Percentiles rank a stretch among this genome's conserved stretches.
Evolutionary conservation across 768 basidiomycete species (phyloP).

Genomic region (Fomitopsis serialis): DNA sequence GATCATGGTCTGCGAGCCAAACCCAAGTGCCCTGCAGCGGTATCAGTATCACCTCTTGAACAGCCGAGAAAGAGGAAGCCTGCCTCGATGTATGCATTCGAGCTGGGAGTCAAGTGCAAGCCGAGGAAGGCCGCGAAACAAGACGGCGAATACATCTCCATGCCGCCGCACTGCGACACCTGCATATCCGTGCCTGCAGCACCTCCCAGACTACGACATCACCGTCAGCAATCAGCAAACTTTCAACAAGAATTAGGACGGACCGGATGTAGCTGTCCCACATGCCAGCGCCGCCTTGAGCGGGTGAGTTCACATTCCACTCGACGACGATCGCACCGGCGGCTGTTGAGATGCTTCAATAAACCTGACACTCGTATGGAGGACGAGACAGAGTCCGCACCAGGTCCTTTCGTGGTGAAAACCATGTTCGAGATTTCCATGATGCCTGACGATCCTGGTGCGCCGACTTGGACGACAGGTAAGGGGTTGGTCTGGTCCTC

Average conservation of each 20-base stretch:
- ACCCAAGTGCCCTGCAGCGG: constrained; percentile 60
- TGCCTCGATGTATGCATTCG: constrained; percentile 56
- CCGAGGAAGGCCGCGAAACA: constrained; percentile 66
- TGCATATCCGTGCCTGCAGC: constrained; percentile 29
- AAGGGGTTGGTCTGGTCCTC: constrained; percentile 31
- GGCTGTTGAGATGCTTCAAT: constrained; percentile 15
- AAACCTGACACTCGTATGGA: background rate
- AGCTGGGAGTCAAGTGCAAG: constrained; percentile 45
- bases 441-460: constrained; percentile 29
- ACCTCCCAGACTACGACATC: background rate
- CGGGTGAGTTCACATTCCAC: constrained; percentile 43
- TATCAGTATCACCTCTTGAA: background rate
- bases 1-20: constrained; percentile 78
- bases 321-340: constrained; percentile 58
- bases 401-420: constrained; percentile 35
- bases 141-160: constrained; percentile 23
- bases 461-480: constrained; percentile 39
- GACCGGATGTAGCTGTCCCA: constrained; percentile 44
- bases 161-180: constrained; percentile 27
- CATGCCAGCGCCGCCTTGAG: constrained; percentile 46
- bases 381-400: constrained; percentile 19
- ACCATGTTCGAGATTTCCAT: constrained; percentile 42
- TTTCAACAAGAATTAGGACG: constrained; percentile 2
- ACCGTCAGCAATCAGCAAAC: background rate
- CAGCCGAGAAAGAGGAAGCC: too few species aligned